Evolutionary conservation across 2,329 filamentous ascomycete species (phyloP), one percentile per base, ranked within the genome.

Genomic region (Cordyceps cateniannulata): DNA sequence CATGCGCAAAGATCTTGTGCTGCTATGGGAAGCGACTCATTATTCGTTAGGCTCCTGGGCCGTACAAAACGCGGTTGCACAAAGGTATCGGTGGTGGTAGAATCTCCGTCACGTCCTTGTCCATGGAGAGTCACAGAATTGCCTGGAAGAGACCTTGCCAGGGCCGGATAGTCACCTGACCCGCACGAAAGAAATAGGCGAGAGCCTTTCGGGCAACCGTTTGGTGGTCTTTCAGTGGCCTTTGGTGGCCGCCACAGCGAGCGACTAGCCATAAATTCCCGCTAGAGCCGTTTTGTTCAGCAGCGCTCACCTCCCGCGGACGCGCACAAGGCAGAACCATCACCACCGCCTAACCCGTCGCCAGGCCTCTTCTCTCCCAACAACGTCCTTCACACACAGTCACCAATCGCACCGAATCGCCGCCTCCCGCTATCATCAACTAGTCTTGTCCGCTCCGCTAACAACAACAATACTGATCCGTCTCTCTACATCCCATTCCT

Each of bases 331-430:
- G 58, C 58, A 60, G 49, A 60, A 60, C 48, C 58, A 60, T 60
- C 59, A 50, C 59, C 59, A 55, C 59, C 58, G 58, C 58, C 59
- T 55, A 40, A 52, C 51, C 49, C 40, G 22, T 47, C 47, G 45
- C 54, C 35, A 27, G 18, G 25, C 38, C 56, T 53, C 42, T 44
- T 32, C 18, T 53, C 48, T 53, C 57, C 56, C 56, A 51, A 50
- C 49, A 53, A 27, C 20, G 5, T 18, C 42, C 40, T 47, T 24
- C 38, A 35, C 38, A 44, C 40, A 35, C 32, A 35, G 9, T 35
- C 32, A 50, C 29, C 6, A 35, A 10, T 40, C 22, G 38, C 38
- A 52, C 48, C 38, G 24, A 38, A 44, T 42, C 38, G 25, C 24
- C 56, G 52, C 48, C 12, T 35, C 9, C 20, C 25, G n/a, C 38